Conservation (phyloP, 164 flowering plant genomes). For the Kingdonia uniflora region DNA sequence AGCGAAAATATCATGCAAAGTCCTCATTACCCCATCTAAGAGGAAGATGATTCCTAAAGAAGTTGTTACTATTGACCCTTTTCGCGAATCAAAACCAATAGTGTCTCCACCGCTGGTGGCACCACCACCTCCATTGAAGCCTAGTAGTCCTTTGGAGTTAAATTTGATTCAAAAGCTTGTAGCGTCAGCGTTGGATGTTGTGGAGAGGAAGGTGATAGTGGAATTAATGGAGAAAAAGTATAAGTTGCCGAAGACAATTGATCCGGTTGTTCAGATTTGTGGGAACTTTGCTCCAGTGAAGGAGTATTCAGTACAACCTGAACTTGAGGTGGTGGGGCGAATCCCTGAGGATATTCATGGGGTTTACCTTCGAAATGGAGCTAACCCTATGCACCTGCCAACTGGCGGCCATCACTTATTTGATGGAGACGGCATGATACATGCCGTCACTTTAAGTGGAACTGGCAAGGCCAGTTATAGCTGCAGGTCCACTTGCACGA, state of each 20-base stretch:
- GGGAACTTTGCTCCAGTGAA: slow-evolving; percentile 77
- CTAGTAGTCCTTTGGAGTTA: too few species aligned
- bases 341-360: slow-evolving; percentile 57
- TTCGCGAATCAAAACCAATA: too few species aligned
- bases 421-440: slow-evolving; percentile 90
- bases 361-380: slow-evolving; percentile 72
- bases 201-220: background rate
- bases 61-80: too few species aligned
- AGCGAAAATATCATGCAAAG: too few species aligned
- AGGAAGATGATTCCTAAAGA: too few species aligned
- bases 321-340: slow-evolving; percentile 35
- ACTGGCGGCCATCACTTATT: slow-evolving; percentile 75
- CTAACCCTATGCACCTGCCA: slow-evolving; percentile 67
- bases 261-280: slow-evolving; percentile 58
- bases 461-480: slow-evolving; percentile 50
- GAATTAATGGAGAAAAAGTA: too few species aligned
- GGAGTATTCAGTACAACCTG: slow-evolving; percentile 36
- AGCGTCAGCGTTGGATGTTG: too few species aligned
- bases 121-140: too few species aligned
- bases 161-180: too few species aligned
- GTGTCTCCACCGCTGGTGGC: too few species aligned
- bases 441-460: slow-evolving; percentile 35
- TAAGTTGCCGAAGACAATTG: slow-evolving; percentile 47
- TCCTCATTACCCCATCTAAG: too few species aligned
- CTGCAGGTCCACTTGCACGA: slow-evolving; percentile 64